Base-by-base conservation (phyloP, 2,329 filamentous ascomycete genomes). In the Colletotrichum tabaci region DNA sequence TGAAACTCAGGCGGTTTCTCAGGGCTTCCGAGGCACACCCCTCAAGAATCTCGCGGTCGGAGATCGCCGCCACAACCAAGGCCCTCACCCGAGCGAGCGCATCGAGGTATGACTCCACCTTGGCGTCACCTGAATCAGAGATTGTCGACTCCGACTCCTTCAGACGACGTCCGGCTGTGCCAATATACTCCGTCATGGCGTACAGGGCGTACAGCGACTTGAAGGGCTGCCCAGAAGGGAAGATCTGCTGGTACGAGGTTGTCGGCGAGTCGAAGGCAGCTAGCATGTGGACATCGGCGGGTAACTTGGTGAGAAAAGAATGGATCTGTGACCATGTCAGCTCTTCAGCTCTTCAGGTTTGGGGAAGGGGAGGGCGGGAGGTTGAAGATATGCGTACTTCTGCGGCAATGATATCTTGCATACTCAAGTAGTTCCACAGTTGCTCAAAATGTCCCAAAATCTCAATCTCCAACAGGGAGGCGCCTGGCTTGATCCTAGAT, bases 361-460 rank as follows among this genome's bases (percentile, higher is more conserved):
- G 8, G 4, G 16, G 13, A 4, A 53, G 16, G 35, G 35, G 35
- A 10, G 35, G 35, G 35, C 8, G 35, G 35, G 8, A 38, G 9
- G 8, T 38, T 38, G 35, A 10, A 26, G 66, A 23, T 8, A 56
- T 18, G 71, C 82, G 75, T 84, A 92, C 91, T 84, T 93, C 91
- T 77, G 88, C 85, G 8, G 93, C 91, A 52, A 94, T 83, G 61
- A 84, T 86, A 70, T 95, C 91, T 55, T 93, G 89, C 82, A 95
- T 88, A 74, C 91, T 90, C 65, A 98, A 86, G 77, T 96, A 93
- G 53, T 90, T 88, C 87, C 96, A 98, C 30, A 99, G 83, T 72
- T 96, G 91, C 65, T 94, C 88, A 77, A 98, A 97, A 80, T 97
- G 93, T 68, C 91, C 88, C 75, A 96, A 84, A 26, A 98, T 91